These are phyloP conservation scores for Lachnellula suecica DNA, from an alignment of 2,329 filamentous ascomycete genomes.

Conservation along the genomic window DNA sequence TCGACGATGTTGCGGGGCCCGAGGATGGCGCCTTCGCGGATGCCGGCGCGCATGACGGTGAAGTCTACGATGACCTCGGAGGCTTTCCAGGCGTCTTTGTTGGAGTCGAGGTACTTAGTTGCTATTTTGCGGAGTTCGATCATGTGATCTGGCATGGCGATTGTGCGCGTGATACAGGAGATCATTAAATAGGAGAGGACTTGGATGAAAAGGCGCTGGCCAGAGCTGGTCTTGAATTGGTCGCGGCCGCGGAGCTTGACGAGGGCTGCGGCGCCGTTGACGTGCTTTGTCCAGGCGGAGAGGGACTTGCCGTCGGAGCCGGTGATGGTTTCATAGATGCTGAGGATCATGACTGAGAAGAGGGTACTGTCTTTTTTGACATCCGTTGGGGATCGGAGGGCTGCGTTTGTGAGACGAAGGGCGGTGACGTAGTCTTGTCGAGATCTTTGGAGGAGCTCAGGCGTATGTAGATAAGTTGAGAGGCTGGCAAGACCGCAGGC, in stretches of 20 bases:
- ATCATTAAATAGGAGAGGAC: slow-evolving; percentile 49
- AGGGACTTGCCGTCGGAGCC: slow-evolving; percentile 45
- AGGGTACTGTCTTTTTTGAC: slow-evolving; percentile 51
- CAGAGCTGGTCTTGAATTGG: slow-evolving; percentile 47
- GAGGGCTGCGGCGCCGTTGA: slow-evolving; percentile 49
- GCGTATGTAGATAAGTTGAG: slow-evolving; percentile 35
- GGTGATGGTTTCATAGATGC: slow-evolving; percentile 51
- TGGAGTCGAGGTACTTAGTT: slow-evolving; percentile 35
- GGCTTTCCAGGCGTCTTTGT: slow-evolving; percentile 40
- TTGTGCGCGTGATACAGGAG: slow-evolving; percentile 47
- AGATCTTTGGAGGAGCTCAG: slow-evolving; percentile 43
- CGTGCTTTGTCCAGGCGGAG: slow-evolving; percentile 50
- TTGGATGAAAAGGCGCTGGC: slow-evolving; percentile 53
- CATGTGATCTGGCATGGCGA: slow-evolving; percentile 48
- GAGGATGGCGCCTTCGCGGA: slow-evolving; percentile 18
- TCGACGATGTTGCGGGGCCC: slow-evolving; percentile 33
- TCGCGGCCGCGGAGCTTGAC: slow-evolving; percentile 45
- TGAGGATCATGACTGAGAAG: slow-evolving; percentile 50
- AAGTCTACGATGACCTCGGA: slow-evolving; percentile 38
- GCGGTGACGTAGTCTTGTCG: slow-evolving; percentile 50
- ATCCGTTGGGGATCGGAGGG: slow-evolving; percentile 43
- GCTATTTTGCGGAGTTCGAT: slow-evolving; percentile 46
- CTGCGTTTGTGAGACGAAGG: slow-evolving; percentile 46
- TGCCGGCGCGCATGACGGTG: slow-evolving; percentile 9
- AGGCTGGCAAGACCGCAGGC: slow-evolving; percentile 46